Percentiles rank a stretch among this genome's conserved stretches.
These are phyloP conservation scores for Pseudopyricularia cyperi DNA, from an alignment of 2,329 filamentous ascomycete species.

Conservation along the genomic window DNA sequence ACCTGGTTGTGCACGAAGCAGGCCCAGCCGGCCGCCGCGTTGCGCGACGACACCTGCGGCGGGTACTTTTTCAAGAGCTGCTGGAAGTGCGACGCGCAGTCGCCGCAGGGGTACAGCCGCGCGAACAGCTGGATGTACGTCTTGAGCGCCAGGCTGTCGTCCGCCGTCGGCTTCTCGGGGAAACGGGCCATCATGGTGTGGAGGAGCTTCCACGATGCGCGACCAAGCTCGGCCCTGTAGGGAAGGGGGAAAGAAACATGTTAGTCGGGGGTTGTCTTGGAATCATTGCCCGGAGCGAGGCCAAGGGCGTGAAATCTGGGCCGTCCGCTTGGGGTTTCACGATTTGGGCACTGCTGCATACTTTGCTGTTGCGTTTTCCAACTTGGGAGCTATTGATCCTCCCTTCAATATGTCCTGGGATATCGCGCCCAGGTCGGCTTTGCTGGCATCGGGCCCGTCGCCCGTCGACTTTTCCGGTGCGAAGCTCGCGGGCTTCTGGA, in stretches of 20 bases:
- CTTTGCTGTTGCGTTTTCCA: conserved; percentile 75
- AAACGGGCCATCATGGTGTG: conserved; percentile 61
- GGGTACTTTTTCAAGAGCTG: conserved; percentile 47
- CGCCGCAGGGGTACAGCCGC: conserved; percentile 57
- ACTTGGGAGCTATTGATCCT: conserved; percentile 63
- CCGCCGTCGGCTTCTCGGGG: conserved; percentile 48
- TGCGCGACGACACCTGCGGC: conserved; percentile 50
- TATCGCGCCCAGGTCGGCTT: conserved; percentile 21
- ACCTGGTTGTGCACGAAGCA: conserved; percentile 58
- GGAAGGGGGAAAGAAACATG: neutral
- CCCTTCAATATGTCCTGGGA: conserved; percentile 44
- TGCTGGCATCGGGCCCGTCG: conserved; percentile 9
- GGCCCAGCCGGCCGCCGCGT: conserved; percentile 52
- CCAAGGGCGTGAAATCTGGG: neutral
- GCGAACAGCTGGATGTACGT: conserved; percentile 55
- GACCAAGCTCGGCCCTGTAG: conserved; percentile 48
- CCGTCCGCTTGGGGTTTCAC: neutral
- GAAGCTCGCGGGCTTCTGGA: neutral
- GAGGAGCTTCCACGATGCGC: conserved; percentile 56
- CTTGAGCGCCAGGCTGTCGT: conserved; percentile 49
- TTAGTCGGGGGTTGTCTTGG: neutral
- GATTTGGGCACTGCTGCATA: conserved; percentile 19
- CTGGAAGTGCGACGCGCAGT: conserved; percentile 57
- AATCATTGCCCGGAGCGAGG: neutral
- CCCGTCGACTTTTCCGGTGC: conserved; percentile 2